Conservation (phyloP, 805 yeast species). For the Kuraishia borneana region DNA sequence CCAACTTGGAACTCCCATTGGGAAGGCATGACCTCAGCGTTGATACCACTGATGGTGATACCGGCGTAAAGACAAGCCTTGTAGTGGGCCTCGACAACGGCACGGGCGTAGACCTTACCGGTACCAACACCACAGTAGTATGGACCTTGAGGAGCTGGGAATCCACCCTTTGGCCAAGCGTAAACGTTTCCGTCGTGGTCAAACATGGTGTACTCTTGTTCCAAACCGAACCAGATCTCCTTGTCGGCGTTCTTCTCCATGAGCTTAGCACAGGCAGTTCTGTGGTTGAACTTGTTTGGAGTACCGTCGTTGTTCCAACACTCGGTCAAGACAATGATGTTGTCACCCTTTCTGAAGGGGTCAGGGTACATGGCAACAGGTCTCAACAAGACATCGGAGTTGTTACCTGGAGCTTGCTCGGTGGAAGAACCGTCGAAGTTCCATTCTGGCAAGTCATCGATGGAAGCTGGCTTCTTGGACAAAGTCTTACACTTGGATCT, state of each 20-base stretch:
- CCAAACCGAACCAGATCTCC: constrained; percentile 94
- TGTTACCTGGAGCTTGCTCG: constrained; percentile 96
- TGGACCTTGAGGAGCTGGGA: constrained; percentile 99
- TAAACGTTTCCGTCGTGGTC: constrained; percentile 84
- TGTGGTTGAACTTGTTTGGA: constrained; percentile 97
- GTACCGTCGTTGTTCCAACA: constrained; percentile 99
- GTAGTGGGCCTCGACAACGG: constrained; percentile 98
- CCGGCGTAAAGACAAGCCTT: constrained; percentile 96
- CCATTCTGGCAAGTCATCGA: constrained; percentile 96
- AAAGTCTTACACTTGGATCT: constrained; percentile 95
- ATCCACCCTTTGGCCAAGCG: constrained; percentile 99
- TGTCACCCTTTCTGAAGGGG: constrained; percentile 97
- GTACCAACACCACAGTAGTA: constrained; percentile 99
- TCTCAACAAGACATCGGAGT: constrained; percentile 89
- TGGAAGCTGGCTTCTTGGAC: constrained; percentile 48
- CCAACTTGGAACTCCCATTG: constrained; percentile 99
- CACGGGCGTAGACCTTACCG: constrained; percentile 96
- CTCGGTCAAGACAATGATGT: constrained; percentile 89
- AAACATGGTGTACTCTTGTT: constrained; percentile 96
- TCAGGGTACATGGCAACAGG: constrained; percentile 95
- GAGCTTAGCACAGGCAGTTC: constrained; percentile 92
- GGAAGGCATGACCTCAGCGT: constrained; percentile 99
- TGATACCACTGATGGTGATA: constrained; percentile 84
- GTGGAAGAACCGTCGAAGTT: constrained; percentile 99
- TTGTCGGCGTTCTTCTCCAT: constrained; percentile 84